Evolutionary conservation across 768 basidiomycete species (phyloP).

Genomic region (Leccinum disarticulatum): DNA sequence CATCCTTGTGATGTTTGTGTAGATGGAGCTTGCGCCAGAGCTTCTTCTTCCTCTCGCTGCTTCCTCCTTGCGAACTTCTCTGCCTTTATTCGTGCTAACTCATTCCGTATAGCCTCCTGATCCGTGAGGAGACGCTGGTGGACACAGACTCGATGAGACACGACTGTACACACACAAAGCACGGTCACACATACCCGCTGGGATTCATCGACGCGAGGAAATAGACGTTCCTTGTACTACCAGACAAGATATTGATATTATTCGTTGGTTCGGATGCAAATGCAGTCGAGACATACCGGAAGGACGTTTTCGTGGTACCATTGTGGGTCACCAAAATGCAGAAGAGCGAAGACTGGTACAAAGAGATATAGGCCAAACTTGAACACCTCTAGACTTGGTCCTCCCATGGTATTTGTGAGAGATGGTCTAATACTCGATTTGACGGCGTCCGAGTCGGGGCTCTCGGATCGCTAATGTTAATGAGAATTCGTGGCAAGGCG

Average conservation of each 20-base stretch:
- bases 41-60: conserved; percentile 42
- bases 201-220: conserved; percentile 60
- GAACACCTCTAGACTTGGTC: background rate
- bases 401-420: background rate
- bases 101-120: conserved; percentile 58
- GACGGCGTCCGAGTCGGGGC: no score
- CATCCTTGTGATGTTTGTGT: conserved; percentile 24
- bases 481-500: no score
- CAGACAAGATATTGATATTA: background rate
- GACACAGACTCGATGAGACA: conserved; percentile 12
- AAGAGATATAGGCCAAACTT: conserved; percentile 63
- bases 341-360: conserved; percentile 74
- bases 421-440: background rate
- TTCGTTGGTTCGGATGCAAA: background rate
- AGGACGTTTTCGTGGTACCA: conserved; percentile 80
- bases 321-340: conserved; percentile 85
- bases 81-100: conserved; percentile 70
- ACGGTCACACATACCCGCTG: conserved; percentile 41
- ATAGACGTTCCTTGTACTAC: conserved; percentile 73
- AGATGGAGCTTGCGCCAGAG: conserved; percentile 19
- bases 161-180: background rate
- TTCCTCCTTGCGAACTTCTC: conserved; percentile 49
- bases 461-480: no score
- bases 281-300: conserved; percentile 49
- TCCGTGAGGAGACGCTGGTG: conserved; percentile 62